Evolutionary conservation across 192 early-diverging fungal genomes (phyloP), one percentile per base, ranked within the genome.

Genomic region (Rhizophagus sp.): DNA sequence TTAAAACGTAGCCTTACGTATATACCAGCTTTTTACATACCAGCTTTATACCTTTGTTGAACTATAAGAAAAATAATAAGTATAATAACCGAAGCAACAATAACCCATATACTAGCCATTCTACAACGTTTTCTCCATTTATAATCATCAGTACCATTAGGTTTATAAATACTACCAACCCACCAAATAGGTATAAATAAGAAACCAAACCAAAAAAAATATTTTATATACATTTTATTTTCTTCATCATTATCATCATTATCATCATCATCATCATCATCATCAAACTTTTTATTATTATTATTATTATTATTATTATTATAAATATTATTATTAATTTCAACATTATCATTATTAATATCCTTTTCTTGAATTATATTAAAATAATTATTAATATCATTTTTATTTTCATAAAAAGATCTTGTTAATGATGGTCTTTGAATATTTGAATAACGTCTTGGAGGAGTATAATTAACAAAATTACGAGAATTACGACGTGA

Each of bases 131-230:
- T 27, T 27, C 63, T 65, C 63, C 63, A 65, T 25, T 65, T 65
- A 25, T 65, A 65, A 65, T 65, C 63, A 30, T 65, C 63, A 9
- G 63, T 13, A 65, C 3, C 25, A 4, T 13, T 30, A 11, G 63
- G 63, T 30, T 27, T 65, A 30, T 65, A 27, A 13, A 65, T 10
- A 65, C 24, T 27, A 27, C 63, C 63, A 3, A 65, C 13, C 63
- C 63, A 65, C 63, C 63, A 65, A 11, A 65, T 12, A 24, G 63
- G 63, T 11, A 65, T 12, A 30, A 65, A 27, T 30, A 65, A 65
- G 25, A 65, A 65, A 13, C 63, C 63, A 12, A 30, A 65, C 63
- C 63, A 65, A 65, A 65, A 65, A 12, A 65, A 65, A 65, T 65
- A 65, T 65, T 65, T 65, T 4, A 3, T 15, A 19, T 57, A 19